Conservation (phyloP, 352 stramenopile genomes). For the Pythium folliculosum region DNA sequence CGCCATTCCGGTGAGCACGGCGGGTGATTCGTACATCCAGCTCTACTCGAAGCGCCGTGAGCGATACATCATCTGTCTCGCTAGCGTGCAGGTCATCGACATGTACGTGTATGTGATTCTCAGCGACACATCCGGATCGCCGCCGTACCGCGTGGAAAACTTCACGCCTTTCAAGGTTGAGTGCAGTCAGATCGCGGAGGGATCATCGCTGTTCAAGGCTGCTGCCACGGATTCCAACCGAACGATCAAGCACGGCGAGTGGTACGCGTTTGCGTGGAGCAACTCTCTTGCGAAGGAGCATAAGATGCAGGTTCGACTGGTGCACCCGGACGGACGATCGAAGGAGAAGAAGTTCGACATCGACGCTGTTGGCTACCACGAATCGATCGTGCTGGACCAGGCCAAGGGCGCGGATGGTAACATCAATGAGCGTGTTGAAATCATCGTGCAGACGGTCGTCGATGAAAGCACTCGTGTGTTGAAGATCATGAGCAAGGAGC, state of each 20-base stretch:
- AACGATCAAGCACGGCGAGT: slow-evolving; percentile 66
- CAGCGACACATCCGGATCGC: slow-evolving; percentile 75
- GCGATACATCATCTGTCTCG: slow-evolving; percentile 78
- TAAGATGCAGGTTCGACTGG: slow-evolving; percentile 65
- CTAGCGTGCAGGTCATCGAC: slow-evolving; percentile 85
- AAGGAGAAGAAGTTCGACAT: slow-evolving; percentile 83
- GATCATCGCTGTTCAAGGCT: slow-evolving; percentile 48
- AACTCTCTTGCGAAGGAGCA: slow-evolving; percentile 86
- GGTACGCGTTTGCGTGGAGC: slow-evolving; percentile 84
- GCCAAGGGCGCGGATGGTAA: slow-evolving; percentile 43
- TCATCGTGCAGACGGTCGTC: slow-evolving; percentile 79
- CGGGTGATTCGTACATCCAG: slow-evolving; percentile 79
- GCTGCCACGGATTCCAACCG: slow-evolving; percentile 52
- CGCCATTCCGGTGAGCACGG: slow-evolving; percentile 73
- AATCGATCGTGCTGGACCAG: slow-evolving; percentile 61
- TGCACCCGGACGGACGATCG: slow-evolving; percentile 54
- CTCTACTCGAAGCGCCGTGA: slow-evolving; percentile 76
- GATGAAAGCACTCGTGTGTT: slow-evolving; percentile 80
- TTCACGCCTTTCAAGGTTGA: slow-evolving; percentile 85
- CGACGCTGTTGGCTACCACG: slow-evolving; percentile 78
- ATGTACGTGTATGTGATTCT: slow-evolving; percentile 89
- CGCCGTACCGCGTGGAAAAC: slow-evolving; percentile 87
- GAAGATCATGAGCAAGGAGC: slow-evolving; percentile 78
- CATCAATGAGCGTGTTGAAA: slow-evolving; percentile 47
- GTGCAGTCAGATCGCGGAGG: slow-evolving; percentile 63